phyloP scores from a whole-genome alignment of 805 yeast genomes.

The Kodamaea leandrae region DNA sequence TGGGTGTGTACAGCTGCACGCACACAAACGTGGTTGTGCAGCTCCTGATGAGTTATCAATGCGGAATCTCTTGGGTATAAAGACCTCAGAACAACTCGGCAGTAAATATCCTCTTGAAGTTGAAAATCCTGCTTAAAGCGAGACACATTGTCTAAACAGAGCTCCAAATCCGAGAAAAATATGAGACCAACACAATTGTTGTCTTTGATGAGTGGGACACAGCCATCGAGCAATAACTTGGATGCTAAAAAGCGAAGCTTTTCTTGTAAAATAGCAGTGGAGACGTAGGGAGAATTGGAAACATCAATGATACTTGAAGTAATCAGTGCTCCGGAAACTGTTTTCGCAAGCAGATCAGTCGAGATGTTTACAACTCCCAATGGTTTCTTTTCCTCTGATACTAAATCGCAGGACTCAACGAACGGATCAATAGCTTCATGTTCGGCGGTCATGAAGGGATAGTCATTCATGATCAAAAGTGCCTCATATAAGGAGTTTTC shows the following conservation, averaged over 20 bases:
- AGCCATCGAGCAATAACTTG: conserved; percentile 49
- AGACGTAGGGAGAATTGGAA: conserved; percentile 31
- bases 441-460: conserved; percentile 51
- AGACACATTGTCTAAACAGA: conserved; percentile 46
- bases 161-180: conserved; percentile 51
- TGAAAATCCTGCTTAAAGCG: conserved; percentile 24
- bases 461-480: conserved; percentile 45
- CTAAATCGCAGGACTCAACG: conserved; percentile 28
- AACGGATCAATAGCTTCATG: conserved; percentile 34
- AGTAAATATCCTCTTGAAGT: conserved; percentile 28
- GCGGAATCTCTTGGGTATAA: conserved; percentile 5
- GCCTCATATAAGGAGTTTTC: conserved; percentile 51
- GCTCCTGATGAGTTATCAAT: conserved; percentile 2
- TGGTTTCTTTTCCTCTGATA: neutral
- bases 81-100: conserved; percentile 18
- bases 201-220: conserved; percentile 45
- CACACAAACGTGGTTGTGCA: conserved; percentile 2
- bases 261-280: conserved; percentile 29
- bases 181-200: conserved; percentile 42
- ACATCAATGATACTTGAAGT: conserved; percentile 33
- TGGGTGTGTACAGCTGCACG: conserved; percentile 5
- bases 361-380: neutral
- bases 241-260: conserved; percentile 39
- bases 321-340: conserved; percentile 3
- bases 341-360: neutral